These are phyloP conservation scores for Leccinum pallidistipes DNA, from an alignment of 1,284 basidiomycete genomes.

Conservation along the genomic window DNA sequence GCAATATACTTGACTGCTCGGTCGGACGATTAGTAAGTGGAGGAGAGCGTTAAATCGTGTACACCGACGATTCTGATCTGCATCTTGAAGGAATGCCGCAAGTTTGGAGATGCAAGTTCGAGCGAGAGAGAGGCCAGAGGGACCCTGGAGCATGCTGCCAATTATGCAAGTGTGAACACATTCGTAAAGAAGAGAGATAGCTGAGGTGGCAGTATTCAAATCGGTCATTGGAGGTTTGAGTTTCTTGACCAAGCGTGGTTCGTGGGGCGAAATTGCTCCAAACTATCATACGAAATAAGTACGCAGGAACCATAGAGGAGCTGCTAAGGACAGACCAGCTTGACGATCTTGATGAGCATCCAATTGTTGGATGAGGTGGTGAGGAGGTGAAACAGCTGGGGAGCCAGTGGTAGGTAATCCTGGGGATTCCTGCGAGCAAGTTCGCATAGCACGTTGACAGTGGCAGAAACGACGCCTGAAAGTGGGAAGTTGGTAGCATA, in stretches of 20 bases:
- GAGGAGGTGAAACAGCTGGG: conserved; percentile 92
- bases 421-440: conserved; percentile 77
- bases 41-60: conserved; percentile 9
- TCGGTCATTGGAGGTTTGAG: no score
- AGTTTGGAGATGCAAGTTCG: conserved; percentile 92
- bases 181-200: conserved; percentile 67
- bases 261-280: no score
- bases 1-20: no score
- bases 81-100: conserved; percentile 87
- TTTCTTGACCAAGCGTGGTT: no score
- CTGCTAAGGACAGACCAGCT: no score
- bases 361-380: conserved; percentile 81
- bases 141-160: conserved; percentile 90
- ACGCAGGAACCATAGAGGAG: no score
- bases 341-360: no score
- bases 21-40: background rate
- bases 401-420: conserved; percentile 84
- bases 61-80: conserved; percentile 88
- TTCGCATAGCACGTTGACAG: conserved; percentile 95
- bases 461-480: conserved; percentile 86
- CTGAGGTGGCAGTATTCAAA: no score
- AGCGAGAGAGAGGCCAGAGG: conserved; percentile 81
- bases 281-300: no score
- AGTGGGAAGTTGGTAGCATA: background rate
- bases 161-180: conserved; percentile 98